Conservation (phyloP, 2,329 filamentous ascomycete species). For the Lomentospora prolificans region DNA sequence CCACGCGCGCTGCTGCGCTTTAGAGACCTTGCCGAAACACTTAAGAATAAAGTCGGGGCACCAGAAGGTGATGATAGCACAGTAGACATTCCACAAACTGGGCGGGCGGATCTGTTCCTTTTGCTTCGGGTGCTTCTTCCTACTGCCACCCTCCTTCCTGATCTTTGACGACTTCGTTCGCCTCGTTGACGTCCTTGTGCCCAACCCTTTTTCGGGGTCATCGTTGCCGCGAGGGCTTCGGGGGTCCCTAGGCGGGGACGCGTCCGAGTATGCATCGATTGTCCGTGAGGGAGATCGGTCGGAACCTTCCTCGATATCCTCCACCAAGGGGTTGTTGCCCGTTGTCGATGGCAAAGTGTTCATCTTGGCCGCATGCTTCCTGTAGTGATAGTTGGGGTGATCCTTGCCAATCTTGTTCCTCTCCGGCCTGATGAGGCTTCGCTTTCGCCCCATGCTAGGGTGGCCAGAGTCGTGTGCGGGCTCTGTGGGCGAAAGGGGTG, state of each 20-base stretch:
- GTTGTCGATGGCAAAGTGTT: conserved; percentile 81
- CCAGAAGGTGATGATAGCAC: conserved; percentile 90
- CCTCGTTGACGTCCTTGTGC: not conserved
- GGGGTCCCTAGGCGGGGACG: conserved; percentile 25
- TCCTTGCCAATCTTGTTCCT: conserved; percentile 74
- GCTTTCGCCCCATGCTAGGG: conserved; percentile 54
- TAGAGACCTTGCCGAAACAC: conserved; percentile 77
- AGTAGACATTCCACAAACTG: conserved; percentile 92
- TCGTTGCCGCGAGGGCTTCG: conserved; percentile 24
- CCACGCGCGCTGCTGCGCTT: conserved; percentile 86
- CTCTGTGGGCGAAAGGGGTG: conserved; percentile 42
- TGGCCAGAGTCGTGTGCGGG: conserved; percentile 6
- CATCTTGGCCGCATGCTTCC: conserved; percentile 92
- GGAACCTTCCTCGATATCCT: conserved; percentile 61
- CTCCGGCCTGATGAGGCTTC: conserved; percentile 83
- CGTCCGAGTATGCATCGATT: conserved; percentile 35
- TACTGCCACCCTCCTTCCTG: conserved; percentile 38
- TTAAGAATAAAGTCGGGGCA: conserved; percentile 73
- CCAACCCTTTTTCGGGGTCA: conserved; percentile 21
- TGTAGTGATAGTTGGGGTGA: conserved; percentile 93
- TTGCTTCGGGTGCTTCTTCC: conserved; percentile 33
- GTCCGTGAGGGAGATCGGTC: conserved; percentile 39
- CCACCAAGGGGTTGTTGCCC: conserved; percentile 78
- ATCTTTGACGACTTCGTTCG: conserved; percentile 45
- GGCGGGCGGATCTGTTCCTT: conserved; percentile 65